phyloP scores from a whole-genome alignment of 192 early-diverging fungal species.

The Mortierella claussenii region DNA sequence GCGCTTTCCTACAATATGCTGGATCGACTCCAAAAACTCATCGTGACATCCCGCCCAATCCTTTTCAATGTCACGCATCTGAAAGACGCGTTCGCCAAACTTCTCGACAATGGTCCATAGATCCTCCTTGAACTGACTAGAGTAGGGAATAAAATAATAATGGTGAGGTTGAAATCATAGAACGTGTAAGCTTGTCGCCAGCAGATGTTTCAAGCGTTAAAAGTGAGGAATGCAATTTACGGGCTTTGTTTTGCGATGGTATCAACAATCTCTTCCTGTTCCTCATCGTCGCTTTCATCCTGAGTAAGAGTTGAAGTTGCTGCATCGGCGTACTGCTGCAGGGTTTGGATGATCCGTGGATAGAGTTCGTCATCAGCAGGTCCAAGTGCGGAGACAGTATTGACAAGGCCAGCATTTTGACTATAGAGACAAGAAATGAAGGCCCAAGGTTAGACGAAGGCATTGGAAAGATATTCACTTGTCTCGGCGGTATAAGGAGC shows the following conservation, averaged over 20 bases:
- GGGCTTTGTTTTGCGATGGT: slow-evolving; percentile 31
- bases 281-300: slow-evolving; percentile 25
- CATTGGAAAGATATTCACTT: too few relatives aligned
- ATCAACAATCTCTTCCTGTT: slow-evolving; percentile 6
- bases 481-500: too few relatives aligned
- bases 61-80: slow-evolving; percentile 44
- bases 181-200: too few relatives aligned
- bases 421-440: not conserved
- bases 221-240: too few relatives aligned
- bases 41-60: slow-evolving; percentile 51
- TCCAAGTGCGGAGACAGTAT: slow-evolving; percentile 20
- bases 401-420: slow-evolving; percentile 23
- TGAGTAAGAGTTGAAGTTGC: slow-evolving; percentile 23
- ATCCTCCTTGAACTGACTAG: slow-evolving; percentile 56
- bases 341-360: slow-evolving; percentile 35
- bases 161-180: too few relatives aligned
- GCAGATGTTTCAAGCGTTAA: too few relatives aligned
- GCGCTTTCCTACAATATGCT: slow-evolving; percentile 54
- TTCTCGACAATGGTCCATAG: slow-evolving; percentile 61
- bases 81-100: slow-evolving; percentile 55
- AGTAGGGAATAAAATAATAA: not conserved
- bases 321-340: slow-evolving; percentile 45
- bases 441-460: too few relatives aligned
- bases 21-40: slow-evolving; percentile 48
- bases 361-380: slow-evolving; percentile 46